Evolutionary conservation across 2,329 filamentous ascomycete species (phyloP).

Genomic region (Epicoccum sorghinum): DNA sequence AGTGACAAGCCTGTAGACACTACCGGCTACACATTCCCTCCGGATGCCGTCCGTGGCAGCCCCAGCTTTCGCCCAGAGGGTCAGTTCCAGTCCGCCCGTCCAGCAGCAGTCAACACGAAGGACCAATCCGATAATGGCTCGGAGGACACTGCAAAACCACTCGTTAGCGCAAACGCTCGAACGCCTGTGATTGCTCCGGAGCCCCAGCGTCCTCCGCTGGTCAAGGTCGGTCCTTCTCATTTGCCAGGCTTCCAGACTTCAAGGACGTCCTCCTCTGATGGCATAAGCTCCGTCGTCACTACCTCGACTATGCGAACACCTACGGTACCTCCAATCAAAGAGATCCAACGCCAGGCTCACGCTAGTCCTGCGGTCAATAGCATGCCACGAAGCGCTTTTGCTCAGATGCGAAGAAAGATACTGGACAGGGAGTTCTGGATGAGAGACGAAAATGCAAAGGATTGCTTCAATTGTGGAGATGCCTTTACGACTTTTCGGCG

Average conservation of each 20-base stretch:
- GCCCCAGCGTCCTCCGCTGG: conserved; percentile 48
- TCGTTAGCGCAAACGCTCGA: conserved; percentile 28
- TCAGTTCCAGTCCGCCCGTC: conserved; percentile 29
- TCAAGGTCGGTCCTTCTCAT: conserved; percentile 54
- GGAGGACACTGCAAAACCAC: conserved; percentile 30
- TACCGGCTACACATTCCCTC: conserved; percentile 27
- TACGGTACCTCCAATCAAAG: conserved; percentile 38
- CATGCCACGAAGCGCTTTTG: conserved; percentile 48
- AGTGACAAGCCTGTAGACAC: conserved; percentile 29
- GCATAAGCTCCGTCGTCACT: conserved; percentile 47
- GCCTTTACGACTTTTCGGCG: conserved; percentile 91
- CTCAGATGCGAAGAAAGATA: conserved; percentile 81
- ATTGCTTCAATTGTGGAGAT: conserved; percentile 91
- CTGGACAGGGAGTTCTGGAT: conserved; percentile 98
- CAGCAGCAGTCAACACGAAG: conserved; percentile 26
- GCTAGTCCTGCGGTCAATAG: conserved; percentile 37
- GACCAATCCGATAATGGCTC: conserved; percentile 33
- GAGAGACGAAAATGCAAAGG: conserved; percentile 97
- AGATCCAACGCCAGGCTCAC: conserved; percentile 32
- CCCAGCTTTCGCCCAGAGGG: conserved; percentile 33
- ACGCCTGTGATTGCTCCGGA: conserved; percentile 34
- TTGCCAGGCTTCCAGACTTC: conserved; percentile 56
- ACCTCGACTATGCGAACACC: conserved; percentile 42
- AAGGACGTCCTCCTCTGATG: conserved; percentile 54
- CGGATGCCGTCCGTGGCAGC: conserved; percentile 32